Evolutionary conservation across 306 rosid genomes (phyloP).

Genomic region (Cicer chorassanicum): DNA sequence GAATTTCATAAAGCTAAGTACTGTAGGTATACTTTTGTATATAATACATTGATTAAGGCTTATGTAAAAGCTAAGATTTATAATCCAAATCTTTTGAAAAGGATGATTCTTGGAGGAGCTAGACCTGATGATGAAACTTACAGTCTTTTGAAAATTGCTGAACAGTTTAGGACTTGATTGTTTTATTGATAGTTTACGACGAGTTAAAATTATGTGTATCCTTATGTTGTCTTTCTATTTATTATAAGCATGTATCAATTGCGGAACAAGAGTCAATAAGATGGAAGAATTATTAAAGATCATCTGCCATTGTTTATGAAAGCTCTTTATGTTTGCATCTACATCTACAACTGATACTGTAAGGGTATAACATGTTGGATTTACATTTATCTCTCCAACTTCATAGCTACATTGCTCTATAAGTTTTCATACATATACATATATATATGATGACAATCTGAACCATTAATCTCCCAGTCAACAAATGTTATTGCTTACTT

Average conservation of each 20-base stretch:
- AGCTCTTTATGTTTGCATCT: slow-evolving; percentile 26
- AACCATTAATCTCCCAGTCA: neutral
- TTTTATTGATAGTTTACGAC: slow-evolving; percentile 4
- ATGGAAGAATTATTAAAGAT: slow-evolving; percentile 13
- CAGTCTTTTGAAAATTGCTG: slow-evolving; percentile 84
- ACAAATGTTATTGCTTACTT: neutral
- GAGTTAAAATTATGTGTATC: slow-evolving; percentile 10
- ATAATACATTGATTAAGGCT: slow-evolving; percentile 81
- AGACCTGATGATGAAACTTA: slow-evolving; percentile 86
- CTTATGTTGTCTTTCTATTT: slow-evolving; percentile 26
- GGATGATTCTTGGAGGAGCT: slow-evolving; percentile 91
- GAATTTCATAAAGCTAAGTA: slow-evolving; percentile 76
- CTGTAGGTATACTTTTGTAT: slow-evolving; percentile 77
- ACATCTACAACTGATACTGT: neutral
- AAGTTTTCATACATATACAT: neutral
- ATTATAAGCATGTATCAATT: slow-evolving; percentile 14
- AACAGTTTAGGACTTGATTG: slow-evolving; percentile 65
- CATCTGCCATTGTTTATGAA: neutral
- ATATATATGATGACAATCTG: neutral
- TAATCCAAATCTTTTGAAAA: slow-evolving; percentile 74
- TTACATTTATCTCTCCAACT: slow-evolving; percentile 13
- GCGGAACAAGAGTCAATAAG: slow-evolving; percentile 13
- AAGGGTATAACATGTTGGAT: slow-evolving; percentile 21
- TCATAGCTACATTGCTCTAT: neutral
- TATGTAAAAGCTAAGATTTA: slow-evolving; percentile 87